These are phyloP conservation scores for Pichia sp. DNA, from an alignment of 1,139 yeast genomes.

Conservation along the genomic window DNA sequence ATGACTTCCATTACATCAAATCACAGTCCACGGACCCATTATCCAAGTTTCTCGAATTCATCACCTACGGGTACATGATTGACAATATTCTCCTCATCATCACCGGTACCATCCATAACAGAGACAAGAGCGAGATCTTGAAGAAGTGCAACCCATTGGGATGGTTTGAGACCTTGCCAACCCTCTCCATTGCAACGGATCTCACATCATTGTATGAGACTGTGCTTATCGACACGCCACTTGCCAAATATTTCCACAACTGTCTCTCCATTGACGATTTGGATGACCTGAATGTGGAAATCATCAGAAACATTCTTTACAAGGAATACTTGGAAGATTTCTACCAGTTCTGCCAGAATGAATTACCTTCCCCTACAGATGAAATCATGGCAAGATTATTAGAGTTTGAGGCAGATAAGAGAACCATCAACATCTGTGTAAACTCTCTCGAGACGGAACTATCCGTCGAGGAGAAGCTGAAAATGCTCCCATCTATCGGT, in stretches of 20 bases:
- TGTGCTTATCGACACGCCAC: conserved; percentile 94
- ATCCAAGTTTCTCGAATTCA: conserved; percentile 78
- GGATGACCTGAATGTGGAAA: conserved; percentile 93
- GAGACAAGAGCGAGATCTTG: conserved; percentile 82
- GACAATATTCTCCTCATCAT: conserved; percentile 95
- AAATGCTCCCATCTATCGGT: conserved; percentile 76
- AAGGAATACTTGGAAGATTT: conserved; percentile 92
- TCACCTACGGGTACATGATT: conserved; percentile 96
- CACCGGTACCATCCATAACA: conserved; percentile 93
- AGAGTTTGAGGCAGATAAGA: conserved; percentile 89
- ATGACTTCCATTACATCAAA: conserved; percentile 79
- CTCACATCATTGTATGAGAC: conserved; percentile 87
- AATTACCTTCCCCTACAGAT: conserved; percentile 67
- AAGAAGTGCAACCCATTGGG: conserved; percentile 94
- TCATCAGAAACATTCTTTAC: conserved; percentile 84
- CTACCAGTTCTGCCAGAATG: conserved; percentile 50
- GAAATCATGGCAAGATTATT: conserved; percentile 75
- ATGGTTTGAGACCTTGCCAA: conserved; percentile 97
- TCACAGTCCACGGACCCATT: conserved; percentile 79
- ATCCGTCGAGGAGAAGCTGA: conserved; percentile 57
- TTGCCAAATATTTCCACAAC: conserved; percentile 92
- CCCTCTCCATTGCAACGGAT: conserved; percentile 90
- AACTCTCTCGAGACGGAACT: conserved; percentile 84
- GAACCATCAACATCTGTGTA: conserved; percentile 85
- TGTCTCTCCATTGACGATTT: conserved; percentile 90